Conservation (phyloP, 148 eudicot species). For the Nepenthes gracilis region DNA sequence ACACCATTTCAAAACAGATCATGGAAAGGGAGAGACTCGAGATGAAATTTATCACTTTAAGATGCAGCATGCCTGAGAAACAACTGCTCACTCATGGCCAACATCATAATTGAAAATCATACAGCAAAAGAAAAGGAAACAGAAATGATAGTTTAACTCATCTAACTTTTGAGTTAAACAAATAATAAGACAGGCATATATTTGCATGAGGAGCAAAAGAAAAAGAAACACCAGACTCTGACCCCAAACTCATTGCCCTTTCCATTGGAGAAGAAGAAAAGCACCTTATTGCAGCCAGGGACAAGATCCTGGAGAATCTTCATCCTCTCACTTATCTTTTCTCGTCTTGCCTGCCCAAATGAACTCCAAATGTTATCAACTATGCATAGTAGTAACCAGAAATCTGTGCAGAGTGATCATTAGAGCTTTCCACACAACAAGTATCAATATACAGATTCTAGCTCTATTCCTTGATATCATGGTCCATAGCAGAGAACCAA, state of each 20-base stretch:
- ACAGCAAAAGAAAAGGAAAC: background rate
- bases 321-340: slow-evolving; percentile 91
- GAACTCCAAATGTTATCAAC: background rate
- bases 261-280: slow-evolving; percentile 1
- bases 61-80: too few relatives aligned
- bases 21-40: too few relatives aligned
- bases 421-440: background rate
- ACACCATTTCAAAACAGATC: background rate
- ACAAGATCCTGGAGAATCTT: slow-evolving; percentile 81
- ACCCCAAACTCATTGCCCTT: too few relatives aligned
- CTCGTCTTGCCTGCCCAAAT: slow-evolving; percentile 75
- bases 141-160: background rate
- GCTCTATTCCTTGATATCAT: background rate
- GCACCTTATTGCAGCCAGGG: slow-evolving; percentile 84
- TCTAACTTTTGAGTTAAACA: too few relatives aligned
- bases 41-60: too few relatives aligned
- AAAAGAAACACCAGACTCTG: too few relatives aligned
- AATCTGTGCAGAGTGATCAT: background rate
- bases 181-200: too few relatives aligned
- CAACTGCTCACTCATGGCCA: background rate
- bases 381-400: background rate
- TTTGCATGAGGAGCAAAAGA: too few relatives aligned
- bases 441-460: background rate
- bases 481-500: background rate
- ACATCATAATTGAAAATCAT: too few relatives aligned